Conservation (phyloP, 2,329 filamentous ascomycete genomes). For the Emergomyces pasteurianus region DNA sequence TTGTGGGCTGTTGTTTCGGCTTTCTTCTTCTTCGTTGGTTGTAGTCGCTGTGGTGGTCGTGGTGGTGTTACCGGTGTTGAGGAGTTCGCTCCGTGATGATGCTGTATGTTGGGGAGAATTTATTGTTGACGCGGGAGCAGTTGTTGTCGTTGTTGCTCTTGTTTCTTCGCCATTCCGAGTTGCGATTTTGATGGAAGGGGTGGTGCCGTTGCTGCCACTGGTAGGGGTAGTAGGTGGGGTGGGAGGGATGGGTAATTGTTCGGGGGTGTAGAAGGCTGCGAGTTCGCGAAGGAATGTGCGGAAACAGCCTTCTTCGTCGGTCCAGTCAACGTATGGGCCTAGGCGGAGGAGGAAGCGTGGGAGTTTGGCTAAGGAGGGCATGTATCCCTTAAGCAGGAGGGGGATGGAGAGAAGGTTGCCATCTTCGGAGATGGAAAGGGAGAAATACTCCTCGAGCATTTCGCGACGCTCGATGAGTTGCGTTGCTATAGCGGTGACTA, state of each 20-base stretch:
- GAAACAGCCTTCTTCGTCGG: conserved; percentile 73
- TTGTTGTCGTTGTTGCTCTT: background rate
- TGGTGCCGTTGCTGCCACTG: conserved; percentile 6
- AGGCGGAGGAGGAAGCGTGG: conserved; percentile 78
- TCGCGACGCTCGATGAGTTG: conserved; percentile 59
- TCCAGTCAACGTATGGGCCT: conserved; percentile 82
- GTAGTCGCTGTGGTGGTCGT: background rate
- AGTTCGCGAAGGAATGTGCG: conserved; percentile 73
- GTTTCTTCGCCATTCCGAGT: background rate
- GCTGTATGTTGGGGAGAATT: background rate
- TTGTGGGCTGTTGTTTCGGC: background rate
- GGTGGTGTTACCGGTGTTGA: background rate
- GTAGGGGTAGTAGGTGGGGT: background rate
- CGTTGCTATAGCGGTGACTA: conserved; percentile 42
- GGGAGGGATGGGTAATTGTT: conserved; percentile 49
- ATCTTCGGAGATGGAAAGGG: conserved; percentile 63
- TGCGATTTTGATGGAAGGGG: background rate
- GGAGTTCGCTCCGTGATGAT: background rate
- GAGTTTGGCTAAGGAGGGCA: conserved; percentile 72
- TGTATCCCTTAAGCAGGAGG: conserved; percentile 78
- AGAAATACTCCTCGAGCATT: conserved; percentile 91
- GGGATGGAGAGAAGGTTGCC: conserved; percentile 72
- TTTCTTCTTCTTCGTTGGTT: background rate
- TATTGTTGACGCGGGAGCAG: no score
- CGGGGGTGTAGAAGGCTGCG: conserved; percentile 81